Conservation (phyloP, 1,284 basidiomycete genomes). For the Vanrija sp. region DNA sequence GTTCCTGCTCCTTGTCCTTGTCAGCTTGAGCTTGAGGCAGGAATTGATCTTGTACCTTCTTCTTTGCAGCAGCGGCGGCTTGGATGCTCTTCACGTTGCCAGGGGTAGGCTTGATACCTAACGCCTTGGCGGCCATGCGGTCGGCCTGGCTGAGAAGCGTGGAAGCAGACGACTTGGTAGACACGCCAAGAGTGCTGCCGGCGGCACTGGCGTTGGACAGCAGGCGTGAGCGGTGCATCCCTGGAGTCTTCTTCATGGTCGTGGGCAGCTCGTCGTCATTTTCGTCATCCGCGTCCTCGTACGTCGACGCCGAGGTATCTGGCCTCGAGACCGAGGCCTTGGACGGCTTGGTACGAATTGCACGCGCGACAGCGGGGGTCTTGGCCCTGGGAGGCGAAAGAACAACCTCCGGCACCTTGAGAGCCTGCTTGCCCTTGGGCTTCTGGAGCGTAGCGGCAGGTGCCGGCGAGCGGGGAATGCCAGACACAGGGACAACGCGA, state of each 20-base stretch:
- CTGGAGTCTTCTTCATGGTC: background rate
- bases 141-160: slow-evolving; percentile 33
- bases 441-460: background rate
- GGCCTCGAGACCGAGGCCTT: background rate
- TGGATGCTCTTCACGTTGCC: slow-evolving; percentile 71
- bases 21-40: background rate
- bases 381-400: slow-evolving; percentile 11
- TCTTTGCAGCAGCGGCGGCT: slow-evolving; percentile 81
- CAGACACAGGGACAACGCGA: background rate
- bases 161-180: background rate
- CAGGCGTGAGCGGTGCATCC: background rate
- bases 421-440: background rate
- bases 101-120: slow-evolving; percentile 43
- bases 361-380: background rate
- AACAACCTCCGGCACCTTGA: slow-evolving; percentile 3
- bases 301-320: background rate
- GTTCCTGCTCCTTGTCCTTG: slow-evolving; percentile 69
- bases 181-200: background rate
- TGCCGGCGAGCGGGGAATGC: background rate
- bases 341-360: slow-evolving; percentile 1
- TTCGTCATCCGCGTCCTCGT: slow-evolving; percentile 7
- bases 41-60: slow-evolving; percentile 10
- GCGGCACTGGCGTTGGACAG: background rate
- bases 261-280: background rate
- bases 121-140: slow-evolving; percentile 40